These are phyloP conservation scores for Rhodotorula sphaerocarpa DNA, from an alignment of 768 basidiomycete species.

Conservation along the genomic window DNA sequence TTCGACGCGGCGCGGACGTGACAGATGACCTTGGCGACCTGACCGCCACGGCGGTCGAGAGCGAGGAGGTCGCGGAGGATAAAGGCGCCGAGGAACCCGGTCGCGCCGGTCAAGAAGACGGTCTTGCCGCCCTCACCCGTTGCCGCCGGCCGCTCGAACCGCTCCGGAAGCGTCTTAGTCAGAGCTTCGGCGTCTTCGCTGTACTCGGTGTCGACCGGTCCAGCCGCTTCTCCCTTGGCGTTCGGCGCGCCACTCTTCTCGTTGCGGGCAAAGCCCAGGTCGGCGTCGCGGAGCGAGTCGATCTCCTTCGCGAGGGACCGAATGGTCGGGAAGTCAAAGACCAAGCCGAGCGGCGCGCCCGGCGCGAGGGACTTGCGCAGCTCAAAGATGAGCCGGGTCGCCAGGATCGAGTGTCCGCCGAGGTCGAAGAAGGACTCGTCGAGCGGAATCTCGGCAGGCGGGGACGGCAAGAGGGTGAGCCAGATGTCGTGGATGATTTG, in stretches of 20 bases:
- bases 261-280: conserved; percentile 61
- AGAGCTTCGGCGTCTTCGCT: conserved; percentile 67
- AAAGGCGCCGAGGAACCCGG: conserved; percentile 93
- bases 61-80: conserved; percentile 70
- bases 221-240: conserved; percentile 18
- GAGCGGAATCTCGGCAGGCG: conserved; percentile 58
- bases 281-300: conserved; percentile 64
- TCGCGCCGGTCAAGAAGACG: conserved; percentile 91
- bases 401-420: conserved; percentile 95
- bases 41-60: conserved; percentile 44
- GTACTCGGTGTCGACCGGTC: conserved; percentile 50
- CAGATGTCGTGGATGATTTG: conserved; percentile 75
- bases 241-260: conserved; percentile 8
- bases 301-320: conserved; percentile 64
- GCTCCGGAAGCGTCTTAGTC: conserved; percentile 52
- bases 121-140: conserved; percentile 47
- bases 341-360: conserved; percentile 78
- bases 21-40: conserved; percentile 79
- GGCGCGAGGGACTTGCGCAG: conserved; percentile 85
- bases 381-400: conserved; percentile 93
- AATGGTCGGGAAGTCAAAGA: conserved; percentile 86
- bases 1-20: conserved; percentile 67
- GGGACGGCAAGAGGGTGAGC: conserved; percentile 65
- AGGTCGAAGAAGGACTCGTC: conserved; percentile 98
- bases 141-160: conserved; percentile 48